phyloP scores from a whole-genome alignment of 805 yeast species.

The Zygotorulaspora danielsina region DNA sequence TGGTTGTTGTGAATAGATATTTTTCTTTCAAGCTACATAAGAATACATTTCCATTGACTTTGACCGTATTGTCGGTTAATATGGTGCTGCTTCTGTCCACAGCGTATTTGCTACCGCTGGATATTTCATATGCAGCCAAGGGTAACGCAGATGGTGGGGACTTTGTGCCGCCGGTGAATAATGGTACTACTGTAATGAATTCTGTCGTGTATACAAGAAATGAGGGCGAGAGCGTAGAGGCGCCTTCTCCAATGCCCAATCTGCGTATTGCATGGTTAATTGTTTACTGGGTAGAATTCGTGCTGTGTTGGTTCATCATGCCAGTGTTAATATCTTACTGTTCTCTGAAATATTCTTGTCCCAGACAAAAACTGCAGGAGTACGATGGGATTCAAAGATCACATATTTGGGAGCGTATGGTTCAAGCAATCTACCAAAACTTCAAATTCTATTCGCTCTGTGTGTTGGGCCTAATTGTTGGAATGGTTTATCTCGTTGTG shows the following conservation, averaged over 20 bases:
- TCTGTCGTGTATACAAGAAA: background rate
- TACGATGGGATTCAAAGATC: constrained; percentile 3
- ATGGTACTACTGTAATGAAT: background rate
- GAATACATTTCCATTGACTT: constrained; percentile 23
- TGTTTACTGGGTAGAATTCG: constrained; percentile 32
- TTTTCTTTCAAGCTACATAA: constrained; percentile 31
- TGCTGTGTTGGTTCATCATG: constrained; percentile 32
- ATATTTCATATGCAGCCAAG: constrained; percentile 22
- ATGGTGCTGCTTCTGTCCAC: constrained; percentile 30
- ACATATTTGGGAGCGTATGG: constrained; percentile 18
- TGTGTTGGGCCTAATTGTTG: constrained; percentile 21
- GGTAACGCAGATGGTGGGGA: constrained; percentile 9
- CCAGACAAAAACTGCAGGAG: constrained; percentile 7
- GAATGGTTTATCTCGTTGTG: constrained; percentile 25
- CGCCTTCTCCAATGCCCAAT: constrained; percentile 7
- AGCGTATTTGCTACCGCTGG: constrained; percentile 30
- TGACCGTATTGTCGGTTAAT: constrained; percentile 22
- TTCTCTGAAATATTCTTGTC: constrained; percentile 25
- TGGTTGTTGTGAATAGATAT: constrained; percentile 25
- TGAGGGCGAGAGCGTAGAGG: background rate
- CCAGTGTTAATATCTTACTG: constrained; percentile 34
- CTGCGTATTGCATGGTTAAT: constrained; percentile 24
- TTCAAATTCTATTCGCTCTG: constrained; percentile 31
- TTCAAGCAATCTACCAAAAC: constrained; percentile 25
- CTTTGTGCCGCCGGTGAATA: constrained; percentile 1